These are phyloP conservation scores for Xylaria castorea DNA, from an alignment of 495 filamentous ascomycete species.

Conservation along the genomic window DNA sequence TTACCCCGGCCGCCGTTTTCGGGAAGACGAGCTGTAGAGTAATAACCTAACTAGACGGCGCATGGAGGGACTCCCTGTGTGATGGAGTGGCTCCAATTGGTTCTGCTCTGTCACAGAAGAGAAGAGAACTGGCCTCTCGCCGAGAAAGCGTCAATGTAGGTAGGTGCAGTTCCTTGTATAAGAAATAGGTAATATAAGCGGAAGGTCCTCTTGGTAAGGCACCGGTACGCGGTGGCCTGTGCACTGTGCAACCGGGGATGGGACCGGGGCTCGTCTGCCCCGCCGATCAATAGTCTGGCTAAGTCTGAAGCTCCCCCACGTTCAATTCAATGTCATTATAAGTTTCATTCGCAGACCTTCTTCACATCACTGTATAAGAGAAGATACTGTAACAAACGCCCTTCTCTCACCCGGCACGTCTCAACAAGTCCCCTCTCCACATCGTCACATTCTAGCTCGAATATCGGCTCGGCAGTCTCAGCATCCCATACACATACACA, in stretches of 20 bases:
- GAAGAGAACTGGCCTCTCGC: too few relatives aligned
- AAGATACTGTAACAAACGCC: background rate
- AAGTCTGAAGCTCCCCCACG: conserved; percentile 7
- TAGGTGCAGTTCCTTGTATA: too few relatives aligned
- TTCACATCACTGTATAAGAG: background rate
- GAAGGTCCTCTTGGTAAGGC: too few relatives aligned
- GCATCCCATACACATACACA: background rate
- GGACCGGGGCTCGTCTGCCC: background rate
- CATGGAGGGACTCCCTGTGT: too few relatives aligned
- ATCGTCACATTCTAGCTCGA: background rate
- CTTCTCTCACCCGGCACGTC: background rate
- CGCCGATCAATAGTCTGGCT: background rate
- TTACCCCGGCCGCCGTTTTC: too few relatives aligned
- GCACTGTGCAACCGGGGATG: background rate
- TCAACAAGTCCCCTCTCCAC: background rate
- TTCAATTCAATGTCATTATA: background rate
- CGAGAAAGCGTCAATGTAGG: too few relatives aligned
- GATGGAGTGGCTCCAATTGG: too few relatives aligned
- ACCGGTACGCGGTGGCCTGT: background rate
- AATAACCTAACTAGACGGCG: too few relatives aligned
- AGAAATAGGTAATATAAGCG: too few relatives aligned
- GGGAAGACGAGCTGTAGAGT: background rate
- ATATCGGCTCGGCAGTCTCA: background rate
- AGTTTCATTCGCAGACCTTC: background rate
- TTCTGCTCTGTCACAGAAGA: too few relatives aligned